Evolutionary conservation across 148 eudicot species (phyloP), one percentile per base, ranked within the genome.

Genomic region (Rheum nobile): DNA sequence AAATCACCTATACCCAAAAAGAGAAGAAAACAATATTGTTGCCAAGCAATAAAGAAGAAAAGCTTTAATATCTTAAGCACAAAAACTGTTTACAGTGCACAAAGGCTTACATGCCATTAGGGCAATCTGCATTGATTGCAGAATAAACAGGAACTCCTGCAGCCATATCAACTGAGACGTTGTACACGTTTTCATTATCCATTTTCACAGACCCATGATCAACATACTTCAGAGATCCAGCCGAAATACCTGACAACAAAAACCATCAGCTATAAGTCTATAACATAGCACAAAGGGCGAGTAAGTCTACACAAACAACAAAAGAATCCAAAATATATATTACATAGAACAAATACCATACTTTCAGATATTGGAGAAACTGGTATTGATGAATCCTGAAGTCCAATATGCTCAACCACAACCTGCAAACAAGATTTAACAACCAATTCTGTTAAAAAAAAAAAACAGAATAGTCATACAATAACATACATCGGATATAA

Each of bases 321-420:
- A n/a, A 63, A 63, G 16, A 29, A 63, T 63, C 8, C 39, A 31
- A 32, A 1, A 31, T 13, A 63, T 29, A 6, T 14, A 32, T n/a
- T n/a, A 14, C 38, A 28, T 29, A 59, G 34, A 34, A 59, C 67
- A 63, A 31, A 73, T 44, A 69, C 73, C 80, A 79, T 74, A 90
- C 98, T 87, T 89, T 84, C 86, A 78, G 70, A 50, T 52, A 67
- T 72, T 67, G 77, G 69, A 63, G 82, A 82, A 80, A 77, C 74
- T 52, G 67, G 79, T n/a, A 67, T 73, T 54, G 57, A 67, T 37
- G 74, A 34, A 84, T 77, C 78, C 48, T 80, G 80, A 73, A 74
- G 42, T 73, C 61, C 89, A 77, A 59, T 79, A 74, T 83, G 72
- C 75, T 82, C 85, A 26, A 76, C 67, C 75, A 80, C 57, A 70